These are phyloP conservation scores for Paecilomyces sp. DNA, from an alignment of 2,329 filamentous ascomycete species.

Conservation along the genomic window DNA sequence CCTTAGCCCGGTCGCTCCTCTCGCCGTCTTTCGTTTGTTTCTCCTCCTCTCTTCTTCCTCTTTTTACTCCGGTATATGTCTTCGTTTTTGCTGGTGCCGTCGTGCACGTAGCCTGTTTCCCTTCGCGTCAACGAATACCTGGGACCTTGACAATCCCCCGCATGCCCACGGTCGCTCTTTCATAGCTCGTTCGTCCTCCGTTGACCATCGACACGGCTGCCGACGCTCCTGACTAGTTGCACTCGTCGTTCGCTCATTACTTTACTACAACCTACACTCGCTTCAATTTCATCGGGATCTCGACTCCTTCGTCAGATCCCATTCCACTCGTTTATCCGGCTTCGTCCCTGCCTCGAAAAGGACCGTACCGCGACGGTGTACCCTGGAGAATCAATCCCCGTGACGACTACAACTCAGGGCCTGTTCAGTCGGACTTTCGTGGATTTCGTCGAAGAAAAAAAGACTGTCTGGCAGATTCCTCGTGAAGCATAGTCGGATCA, in stretches of 20 bases:
- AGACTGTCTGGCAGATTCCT: neutral
- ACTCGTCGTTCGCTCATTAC: slow-evolving; percentile 21
- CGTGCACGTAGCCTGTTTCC: slow-evolving; percentile 20
- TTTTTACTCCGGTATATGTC: slow-evolving; percentile 3
- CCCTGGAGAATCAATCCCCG: neutral
- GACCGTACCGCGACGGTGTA: neutral
- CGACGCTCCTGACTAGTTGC: slow-evolving; percentile 2
- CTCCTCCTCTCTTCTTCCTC: neutral
- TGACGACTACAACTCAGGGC: neutral
- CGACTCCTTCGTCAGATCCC: slow-evolving; percentile 2
- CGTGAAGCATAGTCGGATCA: neutral
- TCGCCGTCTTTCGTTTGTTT: slow-evolving; percentile 3
- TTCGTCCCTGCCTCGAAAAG: neutral
- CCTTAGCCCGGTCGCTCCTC: neutral
- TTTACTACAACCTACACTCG: slow-evolving; percentile 17
- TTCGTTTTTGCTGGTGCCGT: slow-evolving; percentile 19
- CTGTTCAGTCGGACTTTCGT: neutral
- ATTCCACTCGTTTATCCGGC: slow-evolving; percentile 18
- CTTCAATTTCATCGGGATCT: slow-evolving; percentile 10
- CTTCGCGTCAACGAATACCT: slow-evolving; percentile 17
- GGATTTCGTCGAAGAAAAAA: neutral
- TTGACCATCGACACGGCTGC: neutral
- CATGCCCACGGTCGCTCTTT: slow-evolving; percentile 3
- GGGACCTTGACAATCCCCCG: slow-evolving; percentile 13
- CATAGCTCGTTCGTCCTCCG: neutral